Base-by-base conservation (phyloP, 2,329 filamentous ascomycete species). In the Cryphonectria nitschkei region DNA sequence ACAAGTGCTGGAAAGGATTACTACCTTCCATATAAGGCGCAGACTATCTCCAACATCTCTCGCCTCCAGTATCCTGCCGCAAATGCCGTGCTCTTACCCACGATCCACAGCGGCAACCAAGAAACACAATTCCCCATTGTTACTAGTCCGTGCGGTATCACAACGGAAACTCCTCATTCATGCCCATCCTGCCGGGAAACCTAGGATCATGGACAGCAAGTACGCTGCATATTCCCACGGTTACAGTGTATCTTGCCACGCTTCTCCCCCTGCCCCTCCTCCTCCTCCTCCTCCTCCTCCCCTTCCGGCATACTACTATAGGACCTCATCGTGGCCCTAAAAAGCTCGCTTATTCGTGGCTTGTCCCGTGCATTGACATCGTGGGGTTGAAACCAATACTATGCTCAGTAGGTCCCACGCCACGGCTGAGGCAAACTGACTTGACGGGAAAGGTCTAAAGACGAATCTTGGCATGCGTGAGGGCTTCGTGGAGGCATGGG, bases 11-110 rank as follows among this genome's bases (percentile, higher is more conserved):
- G 8, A n/a, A n/a, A 16, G 29, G 1, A 39, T 11, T 39, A 32
- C 60, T 41, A 62, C 60, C 60, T 62, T 62, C 60, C 60, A 58
- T 13, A 58, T 58, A 8, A 19, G 14, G 54, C 54, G 16, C 34
- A 8, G 41, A 26, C 22, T 19, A 26, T 62, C 16, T 39, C 34
- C 19, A 39, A 34, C 14, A 11, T 39, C 19, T 32, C n/a, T 41
- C 29, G 3, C 37, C 46, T 50, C 6, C 8, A 9, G 3, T 26
- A 8, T 39, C 2, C 37, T 39, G 37, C 60, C 60, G 60, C 60
- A 62, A 62, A 26, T 62, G 34, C 60, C 60, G 60, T 37, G 34
- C 34, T 1, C 22, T 26, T 41, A 19, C 3, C 34, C 56, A 26
- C 60, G 34, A 19, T 41, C 29, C 60, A 34, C 16, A 37, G 11